A percentile compares a stretch with the other conserved stretches of the same genome.
Evolutionary conservation across 148 eudicot genomes (phyloP).

Genomic region (Rheum nobile): DNA sequence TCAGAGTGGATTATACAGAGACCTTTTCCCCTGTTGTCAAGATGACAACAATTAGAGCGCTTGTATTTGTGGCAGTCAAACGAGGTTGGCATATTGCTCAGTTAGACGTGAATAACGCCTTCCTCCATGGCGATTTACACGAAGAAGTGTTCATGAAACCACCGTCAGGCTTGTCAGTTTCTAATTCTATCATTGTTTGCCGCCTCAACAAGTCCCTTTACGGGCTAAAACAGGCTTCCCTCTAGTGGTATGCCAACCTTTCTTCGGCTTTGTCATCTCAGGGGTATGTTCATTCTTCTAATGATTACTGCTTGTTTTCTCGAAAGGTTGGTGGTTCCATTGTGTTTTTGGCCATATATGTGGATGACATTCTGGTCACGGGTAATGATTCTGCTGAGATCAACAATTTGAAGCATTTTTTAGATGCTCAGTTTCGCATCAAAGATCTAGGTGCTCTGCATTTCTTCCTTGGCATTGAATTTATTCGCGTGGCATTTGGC

Average conservation of each 20-base stretch:
- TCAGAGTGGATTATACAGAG: not conserved
- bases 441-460: not conserved
- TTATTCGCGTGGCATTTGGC: too few relatives aligned
- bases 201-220: not conserved
- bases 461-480: constrained; percentile 6
- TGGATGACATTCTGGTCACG: not conserved
- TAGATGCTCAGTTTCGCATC: not conserved
- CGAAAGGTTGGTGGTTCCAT: not conserved
- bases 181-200: not conserved
- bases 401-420: not conserved
- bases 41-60: not conserved
- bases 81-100: not conserved
- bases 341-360: not conserved
- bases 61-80: not conserved
- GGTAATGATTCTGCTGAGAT: not conserved
- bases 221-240: not conserved
- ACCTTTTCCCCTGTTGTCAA: not conserved
- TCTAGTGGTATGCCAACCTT: not conserved
- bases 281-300: not conserved
- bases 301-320: not conserved
- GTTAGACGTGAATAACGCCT: not conserved
- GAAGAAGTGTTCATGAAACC: not conserved
- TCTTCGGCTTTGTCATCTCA: not conserved
- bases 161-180: not conserved
- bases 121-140: not conserved